Percentiles rank a stretch among this genome's conserved stretches.
phyloP scores from a whole-genome alignment of 176 grass and related monocot species.

The Raddia guianensis region DNA sequence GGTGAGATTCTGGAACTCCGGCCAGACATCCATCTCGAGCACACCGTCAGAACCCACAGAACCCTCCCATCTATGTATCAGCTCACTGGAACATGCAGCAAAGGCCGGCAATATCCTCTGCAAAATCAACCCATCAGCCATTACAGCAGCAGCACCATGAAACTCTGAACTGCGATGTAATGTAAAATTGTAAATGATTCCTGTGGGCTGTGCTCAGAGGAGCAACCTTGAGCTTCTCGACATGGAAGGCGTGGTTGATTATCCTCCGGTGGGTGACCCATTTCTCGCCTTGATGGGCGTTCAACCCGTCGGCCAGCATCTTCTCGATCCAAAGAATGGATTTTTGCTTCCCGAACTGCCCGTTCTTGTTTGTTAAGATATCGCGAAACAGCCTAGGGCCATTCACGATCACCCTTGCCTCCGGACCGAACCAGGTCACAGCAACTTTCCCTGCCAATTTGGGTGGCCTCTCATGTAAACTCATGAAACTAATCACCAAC shows the following conservation, averaged over 20 bases:
- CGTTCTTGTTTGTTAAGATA: conserved; percentile 54
- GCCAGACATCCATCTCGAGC: conserved; percentile 64
- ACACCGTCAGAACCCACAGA: neutral
- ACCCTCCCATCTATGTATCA: conserved; percentile 47
- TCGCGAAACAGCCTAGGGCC: conserved; percentile 48
- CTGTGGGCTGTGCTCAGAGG: neutral
- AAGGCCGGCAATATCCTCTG: conserved; percentile 66
- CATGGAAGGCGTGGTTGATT: conserved; percentile 70
- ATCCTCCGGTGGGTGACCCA: conserved; percentile 70
- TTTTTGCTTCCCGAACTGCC: conserved; percentile 37
- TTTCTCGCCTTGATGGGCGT: conserved; percentile 53
- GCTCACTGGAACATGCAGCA: conserved; percentile 36
- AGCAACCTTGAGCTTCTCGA: conserved; percentile 64
- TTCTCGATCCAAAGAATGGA: neutral
- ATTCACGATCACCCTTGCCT: conserved; percentile 40
- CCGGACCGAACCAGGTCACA: conserved; percentile 46
- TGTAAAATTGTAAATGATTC: neutral
- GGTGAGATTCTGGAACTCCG: conserved; percentile 55
- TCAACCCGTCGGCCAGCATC: conserved; percentile 25
- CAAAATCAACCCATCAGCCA: neutral
- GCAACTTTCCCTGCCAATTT: conserved; percentile 53
- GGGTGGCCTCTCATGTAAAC: neutral
- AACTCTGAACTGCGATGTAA: neutral
- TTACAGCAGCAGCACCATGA: neutral
- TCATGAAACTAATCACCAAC: neutral